Evolutionary conservation across 202 grass and related monocot species (phyloP), one percentile per base, ranked within the genome.

Genomic region (Panicum virgatum): DNA sequence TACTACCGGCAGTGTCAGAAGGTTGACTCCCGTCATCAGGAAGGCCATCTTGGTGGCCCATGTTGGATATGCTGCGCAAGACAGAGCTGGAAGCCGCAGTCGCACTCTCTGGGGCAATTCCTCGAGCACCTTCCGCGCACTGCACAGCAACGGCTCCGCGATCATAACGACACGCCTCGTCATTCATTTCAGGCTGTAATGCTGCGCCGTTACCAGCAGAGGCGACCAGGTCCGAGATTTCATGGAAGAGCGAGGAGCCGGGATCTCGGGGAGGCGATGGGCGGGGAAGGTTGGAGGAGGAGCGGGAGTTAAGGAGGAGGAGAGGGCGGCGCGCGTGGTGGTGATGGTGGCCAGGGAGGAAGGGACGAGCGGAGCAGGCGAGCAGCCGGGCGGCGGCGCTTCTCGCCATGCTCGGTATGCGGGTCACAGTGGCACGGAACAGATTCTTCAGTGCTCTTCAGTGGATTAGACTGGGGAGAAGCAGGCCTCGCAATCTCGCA

Each of bases 51-150:
- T 25, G 47, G 39, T 11, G 60, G 25, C 8, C 38, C 3, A 2
- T 25, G 38, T 59, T 7, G 1, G 48, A 42, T 12, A 51, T 18
- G 20, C 30, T 51, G 39, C 50, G 42, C 7, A 5, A 1, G 40
- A 51, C 13, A 45, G 61, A 29, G 34, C 20, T 42, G n/a, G 58
- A 78, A 81, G 32, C 29, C 12, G 8, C 32, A 12, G 25, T 25
- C 3, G 5, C 23, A 40, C 64, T 70, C 66, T 84, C 53, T 69
- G 57, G 75, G 76, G 75, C 79, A 84, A 83, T 91, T 79, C 25
- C 86, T n/a, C 88, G 71, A 93, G 75, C 86, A 91, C 22, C 78
- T 88, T 69, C 84, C 59, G 82, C 39, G 75, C 79, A n/a, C n/a
- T 16, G 51, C 3, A 1, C 14, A 8, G 22, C 10, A 45, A 16